Percentiles rank a stretch among this genome's conserved stretches.
Evolutionary conservation across 345 rosid species (phyloP).

Genomic region (Ceriops zippeliana): DNA sequence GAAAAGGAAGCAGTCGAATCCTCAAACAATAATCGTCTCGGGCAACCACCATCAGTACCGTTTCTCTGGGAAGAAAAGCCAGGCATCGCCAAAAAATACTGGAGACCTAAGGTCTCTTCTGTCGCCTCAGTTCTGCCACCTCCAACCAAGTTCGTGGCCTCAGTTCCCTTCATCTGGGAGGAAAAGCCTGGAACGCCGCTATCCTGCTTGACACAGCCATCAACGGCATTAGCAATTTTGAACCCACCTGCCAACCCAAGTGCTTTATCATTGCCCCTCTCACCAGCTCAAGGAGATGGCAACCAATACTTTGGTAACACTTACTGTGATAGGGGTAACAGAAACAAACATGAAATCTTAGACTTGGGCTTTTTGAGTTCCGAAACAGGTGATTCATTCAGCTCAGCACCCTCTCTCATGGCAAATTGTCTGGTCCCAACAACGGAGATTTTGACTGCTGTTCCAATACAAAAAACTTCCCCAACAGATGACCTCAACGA

Average conservation of each 20-base stretch:
- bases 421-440: slow-evolving; percentile 42
- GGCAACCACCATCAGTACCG: slow-evolving; percentile 73
- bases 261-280: slow-evolving; percentile 35
- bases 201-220: slow-evolving; percentile 29
- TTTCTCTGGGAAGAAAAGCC: slow-evolving; percentile 85
- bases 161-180: slow-evolving; percentile 80
- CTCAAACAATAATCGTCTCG: slow-evolving; percentile 37
- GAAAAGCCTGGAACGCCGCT: slow-evolving; percentile 66
- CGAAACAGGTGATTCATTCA: slow-evolving; percentile 49
- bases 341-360: slow-evolving; percentile 10
- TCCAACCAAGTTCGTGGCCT: slow-evolving; percentile 59
- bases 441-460: slow-evolving; percentile 31
- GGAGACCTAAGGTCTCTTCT: slow-evolving; percentile 49
- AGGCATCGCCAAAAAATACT: slow-evolving; percentile 66
- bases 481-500: slow-evolving; percentile 21
- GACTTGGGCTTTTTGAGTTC: slow-evolving; percentile 35
- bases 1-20: slow-evolving; percentile 17
- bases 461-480: slow-evolving; percentile 33
- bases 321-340: slow-evolving; percentile 5
- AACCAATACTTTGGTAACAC: slow-evolving; percentile 8
- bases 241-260: slow-evolving; percentile 19
- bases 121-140: slow-evolving; percentile 29
- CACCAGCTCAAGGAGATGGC: slow-evolving; percentile 18
- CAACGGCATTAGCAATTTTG: slow-evolving; percentile 10
- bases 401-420: slow-evolving; percentile 50